phyloP scores from a whole-genome alignment of 305 asterid species.

The Solanum hybrid region DNA sequence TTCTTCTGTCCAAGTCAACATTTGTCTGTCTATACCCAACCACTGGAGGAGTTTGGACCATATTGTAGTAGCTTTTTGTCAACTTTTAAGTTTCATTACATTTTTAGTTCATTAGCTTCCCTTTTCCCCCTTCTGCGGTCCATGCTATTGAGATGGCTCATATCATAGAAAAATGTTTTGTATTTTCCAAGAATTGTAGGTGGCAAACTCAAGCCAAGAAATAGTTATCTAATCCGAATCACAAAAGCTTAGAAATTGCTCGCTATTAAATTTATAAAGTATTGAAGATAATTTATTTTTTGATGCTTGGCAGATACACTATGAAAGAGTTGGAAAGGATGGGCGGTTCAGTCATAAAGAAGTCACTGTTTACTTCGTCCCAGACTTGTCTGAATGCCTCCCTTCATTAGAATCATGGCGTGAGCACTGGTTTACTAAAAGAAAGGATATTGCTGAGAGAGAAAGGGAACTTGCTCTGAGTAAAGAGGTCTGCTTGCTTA shows the following conservation, averaged over 20 bases:
- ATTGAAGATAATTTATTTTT: background rate
- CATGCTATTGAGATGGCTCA: background rate
- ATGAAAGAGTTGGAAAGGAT: conserved; percentile 80
- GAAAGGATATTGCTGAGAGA: conserved; percentile 57
- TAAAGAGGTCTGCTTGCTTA: conserved; percentile 49
- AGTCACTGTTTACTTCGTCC: conserved; percentile 82
- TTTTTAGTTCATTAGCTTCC: background rate
- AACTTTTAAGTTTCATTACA: background rate
- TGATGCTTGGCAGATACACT: conserved; percentile 65
- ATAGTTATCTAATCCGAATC: background rate
- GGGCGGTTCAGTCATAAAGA: conserved; percentile 88
- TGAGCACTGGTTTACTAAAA: conserved; percentile 76
- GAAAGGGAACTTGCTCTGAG: conserved; percentile 37
- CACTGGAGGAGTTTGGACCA: background rate
- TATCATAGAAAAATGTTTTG: background rate
- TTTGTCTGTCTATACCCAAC: background rate
- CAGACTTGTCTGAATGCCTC: conserved; percentile 80
- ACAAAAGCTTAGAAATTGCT: background rate
- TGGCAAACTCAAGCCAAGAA: background rate
- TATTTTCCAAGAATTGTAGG: background rate
- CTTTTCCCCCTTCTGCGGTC: background rate
- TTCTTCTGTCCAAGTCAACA: background rate
- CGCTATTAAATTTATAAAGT: background rate
- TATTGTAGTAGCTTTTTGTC: background rate
- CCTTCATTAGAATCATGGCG: conserved; percentile 87